Base-by-base conservation (phyloP, 1,284 basidiomycete genomes). In the Ustilago vetiveriae region DNA sequence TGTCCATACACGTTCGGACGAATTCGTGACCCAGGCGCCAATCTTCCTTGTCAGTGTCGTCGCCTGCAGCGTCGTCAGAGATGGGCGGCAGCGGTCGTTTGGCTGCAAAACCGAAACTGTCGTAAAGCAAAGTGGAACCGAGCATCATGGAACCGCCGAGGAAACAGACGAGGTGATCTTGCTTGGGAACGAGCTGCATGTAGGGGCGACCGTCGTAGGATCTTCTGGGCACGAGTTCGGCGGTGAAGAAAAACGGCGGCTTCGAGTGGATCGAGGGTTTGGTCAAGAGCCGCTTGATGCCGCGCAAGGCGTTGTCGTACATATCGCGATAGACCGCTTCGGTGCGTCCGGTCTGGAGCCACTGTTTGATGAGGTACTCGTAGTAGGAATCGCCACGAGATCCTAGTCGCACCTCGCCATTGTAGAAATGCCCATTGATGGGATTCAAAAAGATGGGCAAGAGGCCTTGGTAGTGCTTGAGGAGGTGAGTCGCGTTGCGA, bases 111-210 rank as follows among this genome's bases (percentile, higher is more conserved):
- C 59, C 74, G 27, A 63, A 57, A 27, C 54, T 46, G 47, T 73
- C 70, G 3, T 46, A 24, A 0, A 32, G 24, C 7, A 63, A 66
- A 10, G 58, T 58, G 13, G 93, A 90, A 19, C 94, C 93, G 6
- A 97, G 87, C 86, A 97, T 89, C 72, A 97, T 87, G 2, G 91
- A 90, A 6, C 93, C 94, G 30, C 90, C 93, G 40, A 97, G 84
- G 88, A 97, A 98, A 83, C 94, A 97, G 1, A 92, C 94, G 19
- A 98, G 87, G 82, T 97, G 94, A 81, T 98, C 94, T 84, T 98
- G 94, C 82, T 96, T 95, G 14, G 90, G 90, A 2, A 86, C 84
- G 14, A 90, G 84, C 22, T 40, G 37, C 64, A 75, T 74, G 27
- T 35, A 55, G 7, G 44, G 48, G 6, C 40, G 24, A 9, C 57